Percentiles rank a stretch among this genome's conserved stretches.
phyloP scores from a whole-genome alignment of 805 yeast genomes.

The Myxozyma lipomycoides region DNA sequence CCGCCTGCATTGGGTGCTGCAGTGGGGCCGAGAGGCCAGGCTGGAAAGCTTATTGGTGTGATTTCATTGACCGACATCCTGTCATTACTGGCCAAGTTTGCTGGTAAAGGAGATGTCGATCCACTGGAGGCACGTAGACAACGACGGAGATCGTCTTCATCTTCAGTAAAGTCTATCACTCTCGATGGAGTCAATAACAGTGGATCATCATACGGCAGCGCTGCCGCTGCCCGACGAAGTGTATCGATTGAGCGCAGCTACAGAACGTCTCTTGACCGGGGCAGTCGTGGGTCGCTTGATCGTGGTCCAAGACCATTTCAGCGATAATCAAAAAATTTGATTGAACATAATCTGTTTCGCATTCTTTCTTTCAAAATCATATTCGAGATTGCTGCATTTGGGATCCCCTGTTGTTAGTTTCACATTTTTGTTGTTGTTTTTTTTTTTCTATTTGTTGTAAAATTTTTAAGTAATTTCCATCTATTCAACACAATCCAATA shows the following conservation, averaged over 20 bases:
- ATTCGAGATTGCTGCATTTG: background rate
- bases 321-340: background rate
- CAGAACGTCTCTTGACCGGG: slow-evolving; percentile 24
- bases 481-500: too few species aligned
- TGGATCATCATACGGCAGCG: background rate
- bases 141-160: slow-evolving; percentile 59
- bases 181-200: slow-evolving; percentile 8
- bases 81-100: slow-evolving; percentile 69
- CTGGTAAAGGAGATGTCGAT: slow-evolving; percentile 64
- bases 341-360: too few species aligned
- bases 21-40: slow-evolving; percentile 33
- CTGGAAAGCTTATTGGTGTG: slow-evolving; percentile 86
- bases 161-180: slow-evolving; percentile 27
- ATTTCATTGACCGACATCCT: slow-evolving; percentile 87
- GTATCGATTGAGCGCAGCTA: slow-evolving; percentile 21
- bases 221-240: slow-evolving; percentile 18
- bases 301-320: slow-evolving; percentile 1
- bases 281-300: slow-evolving; percentile 10
- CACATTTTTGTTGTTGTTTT: slow-evolving; percentile 11
- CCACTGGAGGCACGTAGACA: slow-evolving; percentile 86
- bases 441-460: slow-evolving; percentile 17
- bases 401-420: background rate
- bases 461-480: too few species aligned
- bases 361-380: too few species aligned
- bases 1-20: slow-evolving; percentile 4